Base-by-base conservation (phyloP, 1,284 basidiomycete genomes). In the Tylopilus sp. region DNA sequence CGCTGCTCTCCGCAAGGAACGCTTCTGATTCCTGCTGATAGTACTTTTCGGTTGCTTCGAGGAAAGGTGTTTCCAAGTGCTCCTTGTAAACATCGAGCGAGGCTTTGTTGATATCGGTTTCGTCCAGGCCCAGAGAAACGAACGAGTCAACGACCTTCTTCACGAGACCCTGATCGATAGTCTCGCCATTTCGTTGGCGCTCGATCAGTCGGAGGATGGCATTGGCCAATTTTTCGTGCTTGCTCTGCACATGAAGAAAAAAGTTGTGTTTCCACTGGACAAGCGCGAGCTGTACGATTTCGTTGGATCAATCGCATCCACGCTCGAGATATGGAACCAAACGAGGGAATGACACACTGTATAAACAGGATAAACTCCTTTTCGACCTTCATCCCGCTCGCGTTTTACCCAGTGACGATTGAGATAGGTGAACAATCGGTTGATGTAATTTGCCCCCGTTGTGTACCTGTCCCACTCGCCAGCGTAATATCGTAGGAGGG, bases 331-430 rank as follows among this genome's bases (percentile, higher is more conserved):
- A 42, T 29, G 26, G 18, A 29, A 44, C 29, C 28, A 23, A 6
- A 23, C 21, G 21, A 23, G 41, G 33, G 36, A 26, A 36, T n/a
- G 16, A 76, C 89, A 63, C 65, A 96, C 93, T 26, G 95, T 99
- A 71, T 98, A 99, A 25, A 99, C 92, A 5, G 85, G 86, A 70
- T 97, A 97, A 36, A 98, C 89, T 44, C 89, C 88, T 71, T 95
- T 98, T 63, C 93, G 82, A 6, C 97, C 97, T 67, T 99, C 96
- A 61, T 99, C 97, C 66, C 96, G 88, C 69, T 99, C 95, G 39
- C 96, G 84, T 74, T 97, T 97, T 42, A 99, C 95, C 97, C 97
- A 99, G 72, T 98, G 94, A 51, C 96, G 90, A 69, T 99, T 98
- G 53, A 98, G 82, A 71, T 98, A 98, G 18, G 92, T 89, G 75